Conservation (phyloP, 2,329 filamentous ascomycete species). For the Xylaria sp. region DNA sequence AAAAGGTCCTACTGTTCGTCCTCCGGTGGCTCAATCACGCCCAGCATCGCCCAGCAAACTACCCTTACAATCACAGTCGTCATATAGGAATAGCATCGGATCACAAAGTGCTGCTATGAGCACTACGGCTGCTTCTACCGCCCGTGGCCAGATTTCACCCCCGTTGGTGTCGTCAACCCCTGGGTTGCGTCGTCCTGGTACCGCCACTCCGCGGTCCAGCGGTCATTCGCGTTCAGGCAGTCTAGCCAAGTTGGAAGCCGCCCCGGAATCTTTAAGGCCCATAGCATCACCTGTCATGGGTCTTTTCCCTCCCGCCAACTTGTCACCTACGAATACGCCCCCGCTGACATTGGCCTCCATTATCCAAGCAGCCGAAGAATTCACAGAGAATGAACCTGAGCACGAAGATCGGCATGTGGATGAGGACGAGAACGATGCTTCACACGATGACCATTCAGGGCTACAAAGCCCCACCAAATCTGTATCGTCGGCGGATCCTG, state of each 20-base stretch:
- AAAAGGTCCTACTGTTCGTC: conserved; percentile 49
- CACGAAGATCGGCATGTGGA: conserved; percentile 38
- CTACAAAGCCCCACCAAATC: conserved; percentile 65
- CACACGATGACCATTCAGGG: conserved; percentile 43
- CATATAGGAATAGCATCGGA: conserved; percentile 30
- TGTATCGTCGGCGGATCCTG: conserved; percentile 61
- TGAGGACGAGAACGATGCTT: conserved; percentile 42
- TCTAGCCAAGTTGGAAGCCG: conserved; percentile 35
- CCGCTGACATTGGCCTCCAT: conserved; percentile 61
- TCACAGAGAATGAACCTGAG: conserved; percentile 43
- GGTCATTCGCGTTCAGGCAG: conserved; percentile 52
- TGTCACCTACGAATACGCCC: conserved; percentile 43
- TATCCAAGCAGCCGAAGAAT: conserved; percentile 61
- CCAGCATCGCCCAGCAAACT: conserved; percentile 59
- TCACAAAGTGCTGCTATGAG: conserved; percentile 21
- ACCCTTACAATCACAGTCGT: conserved; percentile 31
- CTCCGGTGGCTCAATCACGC: conserved; percentile 48
- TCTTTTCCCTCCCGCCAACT: conserved; percentile 44
- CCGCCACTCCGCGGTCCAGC: conserved; percentile 46
- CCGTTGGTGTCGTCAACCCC: conserved; percentile 44
- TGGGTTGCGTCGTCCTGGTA: conserved; percentile 51
- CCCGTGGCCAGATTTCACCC: conserved; percentile 44
- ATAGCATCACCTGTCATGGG: conserved; percentile 37
- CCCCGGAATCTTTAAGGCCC: conserved; percentile 31
- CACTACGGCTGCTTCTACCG: conserved; percentile 25